Evolutionary conservation across 148 eudicot genomes (phyloP), one percentile per base, ranked within the genome.

Genomic region (Limonium bicolor): DNA sequence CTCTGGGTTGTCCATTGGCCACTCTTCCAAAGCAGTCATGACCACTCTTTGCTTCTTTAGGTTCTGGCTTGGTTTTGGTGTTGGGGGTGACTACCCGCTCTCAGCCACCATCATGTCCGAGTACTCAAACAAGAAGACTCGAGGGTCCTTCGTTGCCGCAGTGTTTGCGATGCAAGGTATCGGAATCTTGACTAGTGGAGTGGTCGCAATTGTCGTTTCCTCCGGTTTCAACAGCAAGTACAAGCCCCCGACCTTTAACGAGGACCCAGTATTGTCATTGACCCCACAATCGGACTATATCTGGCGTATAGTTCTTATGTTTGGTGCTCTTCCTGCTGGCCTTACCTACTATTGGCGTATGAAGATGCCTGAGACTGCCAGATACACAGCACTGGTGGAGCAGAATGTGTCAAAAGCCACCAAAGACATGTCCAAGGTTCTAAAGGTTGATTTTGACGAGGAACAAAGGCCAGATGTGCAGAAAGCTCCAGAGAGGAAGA

Each of bases 31-130:
- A 40, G 54, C 65, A 1, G 79, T 77, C 4, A 77, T 82, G 70
- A 65, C 82, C 5, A 69, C 82, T 0, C 77, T 82, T 4, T 82
- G 93, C 33, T 82, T 82, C 58, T 82, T 82, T 53, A 60, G 92
- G 32, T 82, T 82, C 35, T 77, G 86, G 93, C 74, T 82, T 0
- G 86, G 93, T 6, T 82, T 82, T 36, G 85, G 93, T 8, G 66
- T 82, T 14, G 93, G 93, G 2, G 85, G 93, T 10, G 85, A 82
- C 46, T 82, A 77, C 32, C 86, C 93, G 0, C 62, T 82, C 0
- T 82, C 86, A 0, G 86, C 93, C 26, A 82, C 93, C 4, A 77
- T 82, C 32, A 82, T 82, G 86, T 71, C 86, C 0, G 94, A 82
- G 56, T 82, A 82, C 2, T 78, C 92, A 2, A 81, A 81, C 33